These are phyloP conservation scores for Hericium rajendrae DNA, from an alignment of 768 basidiomycete species.

Conservation along the genomic window DNA sequence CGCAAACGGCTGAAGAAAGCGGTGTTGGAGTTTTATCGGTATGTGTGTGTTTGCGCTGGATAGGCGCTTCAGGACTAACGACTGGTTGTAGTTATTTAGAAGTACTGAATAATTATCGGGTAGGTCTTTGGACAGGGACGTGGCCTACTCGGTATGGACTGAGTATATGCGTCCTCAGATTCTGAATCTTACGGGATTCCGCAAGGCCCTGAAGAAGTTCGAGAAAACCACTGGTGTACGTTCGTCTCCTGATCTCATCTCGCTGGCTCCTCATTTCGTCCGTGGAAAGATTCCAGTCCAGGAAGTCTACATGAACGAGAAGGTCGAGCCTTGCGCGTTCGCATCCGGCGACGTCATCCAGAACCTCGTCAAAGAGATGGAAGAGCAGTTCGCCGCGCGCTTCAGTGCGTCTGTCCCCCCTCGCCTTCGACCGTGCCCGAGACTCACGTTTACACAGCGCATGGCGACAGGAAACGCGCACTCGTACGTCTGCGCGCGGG, in stretches of 20 bases:
- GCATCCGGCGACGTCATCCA: slow-evolving; percentile 51
- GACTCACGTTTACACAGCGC: slow-evolving; percentile 23
- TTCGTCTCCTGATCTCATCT: neutral
- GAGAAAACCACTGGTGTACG: slow-evolving; percentile 65
- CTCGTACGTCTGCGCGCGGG: slow-evolving; percentile 52
- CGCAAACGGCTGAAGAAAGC: slow-evolving; percentile 81
- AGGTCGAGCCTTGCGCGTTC: slow-evolving; percentile 65
- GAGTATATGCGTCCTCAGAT: slow-evolving; percentile 32
- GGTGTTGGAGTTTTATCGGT: slow-evolving; percentile 69
- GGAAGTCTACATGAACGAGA: slow-evolving; percentile 24
- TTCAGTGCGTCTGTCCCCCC: slow-evolving; percentile 48
- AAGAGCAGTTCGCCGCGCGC: slow-evolving; percentile 61
- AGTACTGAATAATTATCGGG: slow-evolving; percentile 81
- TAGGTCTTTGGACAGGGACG: slow-evolving; percentile 25
- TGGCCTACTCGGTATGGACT: neutral
- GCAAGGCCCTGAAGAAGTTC: slow-evolving; percentile 80
- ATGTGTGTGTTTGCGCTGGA: neutral
- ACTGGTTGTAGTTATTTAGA: slow-evolving; percentile 42
- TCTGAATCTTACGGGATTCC: slow-evolving; percentile 83
- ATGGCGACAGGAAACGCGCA: slow-evolving; percentile 76
- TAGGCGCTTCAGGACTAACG: slow-evolving; percentile 34
- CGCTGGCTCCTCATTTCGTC: neutral
- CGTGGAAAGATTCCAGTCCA: neutral
- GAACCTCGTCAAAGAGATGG: slow-evolving; percentile 64
- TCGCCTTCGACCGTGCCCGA: neutral